Base-by-base conservation (phyloP, 305 asterid species). In the Salvia sclarea region DNA sequence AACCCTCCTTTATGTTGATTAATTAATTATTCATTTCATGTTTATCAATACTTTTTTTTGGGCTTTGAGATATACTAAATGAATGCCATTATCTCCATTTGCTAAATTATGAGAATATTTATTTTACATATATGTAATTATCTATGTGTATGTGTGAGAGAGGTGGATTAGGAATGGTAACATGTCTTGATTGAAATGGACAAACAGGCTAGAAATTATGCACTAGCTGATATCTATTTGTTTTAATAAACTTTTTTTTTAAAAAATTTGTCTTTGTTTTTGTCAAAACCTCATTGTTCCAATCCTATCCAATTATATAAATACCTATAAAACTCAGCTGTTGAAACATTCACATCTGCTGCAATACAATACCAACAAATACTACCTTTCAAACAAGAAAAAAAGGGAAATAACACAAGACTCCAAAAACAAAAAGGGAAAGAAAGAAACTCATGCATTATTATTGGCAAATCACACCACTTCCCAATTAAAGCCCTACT, bases 261-360 rank as follows among this genome's bases (percentile, higher is more conserved):
- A n/a, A n/a, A n/a, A n/a, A n/a, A n/a, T n/a, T 38, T 63, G 45
- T 61, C 88, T 38, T 85, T 74, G 89, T 57, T 78, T 62, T 80
- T 78, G 83, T 79, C 91, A 81, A 81, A 6, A 54, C 1, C 56
- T 53, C 63, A 43, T 52, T 65, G 64, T 74, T 75, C 76, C 74
- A 75, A 73, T 65, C 79, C 84, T 81, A 84, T 78, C 40, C 61
- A 5, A 13, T 54, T 54, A 12, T 38, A 25, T 72, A 66, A 56
- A 9, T 64, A 69, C 61, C 45, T 66, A 52, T 33, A 38, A 38
- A 38, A 38, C 3, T 38, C 44, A 11, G 44, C 14, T 10, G 44
- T 61, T 78, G 74, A 65, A 49, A 20, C 75, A 71, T 87, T 80
- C 82, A 81, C 76, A 78, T 61, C 56, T 68, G 68, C 55, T 70